Base-by-base conservation (phyloP, 192 early-diverging fungal genomes). In the Chytriomyces sp. region DNA sequence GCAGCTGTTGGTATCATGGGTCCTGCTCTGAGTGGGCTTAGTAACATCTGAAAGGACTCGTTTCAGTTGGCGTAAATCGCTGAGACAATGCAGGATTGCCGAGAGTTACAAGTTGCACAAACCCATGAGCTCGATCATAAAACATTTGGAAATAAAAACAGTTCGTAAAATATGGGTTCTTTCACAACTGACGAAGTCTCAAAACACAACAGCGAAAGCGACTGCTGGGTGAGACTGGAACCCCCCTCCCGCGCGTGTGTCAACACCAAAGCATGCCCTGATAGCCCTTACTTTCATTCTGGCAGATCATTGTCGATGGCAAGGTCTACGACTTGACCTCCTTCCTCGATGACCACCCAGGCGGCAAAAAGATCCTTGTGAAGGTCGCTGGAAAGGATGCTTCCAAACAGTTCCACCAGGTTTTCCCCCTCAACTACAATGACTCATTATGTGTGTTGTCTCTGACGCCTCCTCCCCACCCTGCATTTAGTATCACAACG, bases 331-430 rank as follows among this genome's bases (percentile, higher is more conserved):
- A 83, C 63, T 72, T 83, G 13, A 81, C 81, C n/a, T 13, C 18
- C 13, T 83, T 83, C 69, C 49, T 80, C 5, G 69, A 72, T 68
- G 77, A 80, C 43, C 80, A 82, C 71, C 79, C 81, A 6, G 81
- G 79, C 10, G 79, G 72, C 61, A 80, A 80, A 79, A 91, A 92
- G 81, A 84, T 93, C 61, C 82, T 92, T 26, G 75, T 92, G n/a
- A 90, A 79, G 69, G 75, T 87, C 26, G 87, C 89, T 16, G 91
- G 90, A 64, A 83, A 86, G 35, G 91, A 93, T 81, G 92, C 91
- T 20, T 83, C 91, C 44, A 91, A 92, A 82, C 90, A 93, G 77
- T 93, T 93, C 69, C 89, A 89, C 77, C 80, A 88, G 11, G 23
- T 64, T 20, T n/a, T 9, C 11, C 63, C 8, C 18, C 18, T 64